Evolutionary conservation across 805 yeast genomes (phyloP).

Genomic region (Wickerhamiella cacticola): DNA sequence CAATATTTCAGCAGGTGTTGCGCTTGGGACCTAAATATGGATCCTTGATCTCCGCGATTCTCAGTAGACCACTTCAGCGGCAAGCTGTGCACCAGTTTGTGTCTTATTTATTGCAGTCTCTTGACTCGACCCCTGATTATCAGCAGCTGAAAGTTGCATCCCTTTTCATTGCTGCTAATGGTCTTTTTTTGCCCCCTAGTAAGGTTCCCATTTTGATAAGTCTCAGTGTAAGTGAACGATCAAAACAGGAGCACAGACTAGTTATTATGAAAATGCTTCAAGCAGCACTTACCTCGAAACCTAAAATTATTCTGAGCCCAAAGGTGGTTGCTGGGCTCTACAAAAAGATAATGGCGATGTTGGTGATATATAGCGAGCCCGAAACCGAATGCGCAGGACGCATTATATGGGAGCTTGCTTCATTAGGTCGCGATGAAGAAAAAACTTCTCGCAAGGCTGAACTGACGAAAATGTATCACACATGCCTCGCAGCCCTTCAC

Average conservation of each 20-base stretch:
- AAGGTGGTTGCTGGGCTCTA: conserved; percentile 2
- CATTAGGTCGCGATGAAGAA: conserved; percentile 6
- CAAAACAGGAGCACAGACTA: conserved; percentile 2
- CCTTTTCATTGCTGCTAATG: conserved; percentile 13
- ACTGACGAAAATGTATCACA: background rate
- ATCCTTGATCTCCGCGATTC: background rate
- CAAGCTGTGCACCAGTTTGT: conserved; percentile 10
- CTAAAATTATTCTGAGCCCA: conserved; percentile 15
- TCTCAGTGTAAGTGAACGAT: background rate
- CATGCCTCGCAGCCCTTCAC: background rate
- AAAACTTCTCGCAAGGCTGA: background rate
- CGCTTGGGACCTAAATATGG: background rate
- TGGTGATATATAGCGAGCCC: conserved; percentile 8
- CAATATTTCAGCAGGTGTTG: background rate
- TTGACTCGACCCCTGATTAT: background rate
- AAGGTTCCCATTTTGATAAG: conserved; percentile 7
- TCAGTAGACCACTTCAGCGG: conserved; percentile 6
- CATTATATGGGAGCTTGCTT: conserved; percentile 12
- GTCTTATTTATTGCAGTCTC: conserved; percentile 3
- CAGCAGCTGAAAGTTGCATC: conserved; percentile 10
- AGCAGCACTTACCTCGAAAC: conserved; percentile 12
- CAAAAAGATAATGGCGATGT: conserved; percentile 2
- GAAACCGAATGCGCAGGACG: conserved; percentile 13
- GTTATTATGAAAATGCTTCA: conserved; percentile 12
- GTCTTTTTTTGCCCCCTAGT: conserved; percentile 11